A percentile compares a stretch with the other conserved stretches of the same genome.
These are phyloP conservation scores for Tephrocybe sp. DNA, from an alignment of 768 basidiomycete species.

Conservation along the genomic window DNA sequence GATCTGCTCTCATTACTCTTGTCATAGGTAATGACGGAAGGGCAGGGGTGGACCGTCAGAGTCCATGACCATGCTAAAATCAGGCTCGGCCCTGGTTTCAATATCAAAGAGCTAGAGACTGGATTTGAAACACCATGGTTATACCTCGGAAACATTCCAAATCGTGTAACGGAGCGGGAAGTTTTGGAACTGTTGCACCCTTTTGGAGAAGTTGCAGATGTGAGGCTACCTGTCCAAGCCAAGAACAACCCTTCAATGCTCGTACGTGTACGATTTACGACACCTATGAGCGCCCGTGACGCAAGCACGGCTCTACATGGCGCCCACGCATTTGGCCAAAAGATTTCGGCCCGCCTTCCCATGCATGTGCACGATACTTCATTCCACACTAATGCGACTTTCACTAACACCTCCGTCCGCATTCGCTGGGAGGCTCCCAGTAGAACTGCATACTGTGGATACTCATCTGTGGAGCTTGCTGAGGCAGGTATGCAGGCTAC, in stretches of 20 bases:
- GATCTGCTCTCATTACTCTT: not conserved
- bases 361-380: slow-evolving; percentile 43
- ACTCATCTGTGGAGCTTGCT: slow-evolving; percentile 46
- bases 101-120: slow-evolving; percentile 53
- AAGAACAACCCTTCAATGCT: slow-evolving; percentile 21
- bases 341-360: slow-evolving; percentile 44
- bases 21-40: slow-evolving; percentile 2
- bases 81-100: slow-evolving; percentile 59
- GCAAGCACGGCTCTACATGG: slow-evolving; percentile 55
- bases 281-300: slow-evolving; percentile 45
- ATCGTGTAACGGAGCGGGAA: slow-evolving; percentile 25
- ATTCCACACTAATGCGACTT: slow-evolving; percentile 30
- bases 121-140: slow-evolving; percentile 71
- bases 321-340: slow-evolving; percentile 31
- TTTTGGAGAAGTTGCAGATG: slow-evolving; percentile 46
- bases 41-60: slow-evolving; percentile 22
- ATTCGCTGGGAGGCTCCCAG: slow-evolving; percentile 60
- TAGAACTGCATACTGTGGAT: slow-evolving; percentile 62
- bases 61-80: slow-evolving; percentile 57
- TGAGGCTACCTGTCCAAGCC: slow-evolving; percentile 27
- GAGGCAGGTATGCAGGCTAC: slow-evolving; percentile 46
- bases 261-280: slow-evolving; percentile 47
- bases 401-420: slow-evolving; percentile 55
- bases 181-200: slow-evolving; percentile 37
- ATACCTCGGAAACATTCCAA: slow-evolving; percentile 49